Evolutionary conservation across 2,329 filamentous ascomycete genomes (phyloP), one percentile per base, ranked within the genome.

Genomic region (Xylariales sp.): DNA sequence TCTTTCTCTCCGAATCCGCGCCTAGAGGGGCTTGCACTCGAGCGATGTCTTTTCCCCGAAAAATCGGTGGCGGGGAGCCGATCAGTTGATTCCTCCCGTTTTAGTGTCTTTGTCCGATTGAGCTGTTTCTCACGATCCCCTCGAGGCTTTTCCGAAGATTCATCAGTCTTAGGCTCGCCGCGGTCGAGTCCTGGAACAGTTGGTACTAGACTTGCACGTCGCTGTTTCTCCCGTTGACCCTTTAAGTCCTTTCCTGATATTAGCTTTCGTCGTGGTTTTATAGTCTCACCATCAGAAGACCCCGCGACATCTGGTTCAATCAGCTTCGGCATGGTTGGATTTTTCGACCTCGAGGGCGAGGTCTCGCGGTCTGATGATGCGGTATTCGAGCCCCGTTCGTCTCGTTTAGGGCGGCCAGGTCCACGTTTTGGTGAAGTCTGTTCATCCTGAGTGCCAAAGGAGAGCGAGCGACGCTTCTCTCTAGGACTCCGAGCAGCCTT

Each of bases 191-290:
- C 82, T 3, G 87, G 88, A 36, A 84, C 80, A 52, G 81, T 88
- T 1, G 88, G 89, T 0, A 81, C 84, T 79, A 89, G 80, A 74
- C 87, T 90, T 52, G 85, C 81, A 6, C 88, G 86, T 18, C 87
- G 82, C 70, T 89, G 86, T 75, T 85, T 86, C 62, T 88, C 85
- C 18, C 86, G 82, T 73, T 89, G 86, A 9, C 86, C 86, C 68
- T 88, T 87, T 46, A 90, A 78, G 64, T 90, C 89, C 59, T 85
- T 86, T 43, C 89, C 89, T 0, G 89, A 90, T 23, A 91, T 83
- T 10, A 91, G 82, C 74, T 90, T 91, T 46, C 87, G 83, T 30
- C 89, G 81, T 1, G 88, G 88, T 74, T 90, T 91, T 28, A 82
- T 76, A 8, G 85, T 77, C 74, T 89, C 87, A 1, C 84, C 88